A percentile compares a stretch with the other conserved stretches of the same genome.
Evolutionary conservation across 306 rosid species (phyloP).

Genomic region (Amphicarpaea edgeworthii): DNA sequence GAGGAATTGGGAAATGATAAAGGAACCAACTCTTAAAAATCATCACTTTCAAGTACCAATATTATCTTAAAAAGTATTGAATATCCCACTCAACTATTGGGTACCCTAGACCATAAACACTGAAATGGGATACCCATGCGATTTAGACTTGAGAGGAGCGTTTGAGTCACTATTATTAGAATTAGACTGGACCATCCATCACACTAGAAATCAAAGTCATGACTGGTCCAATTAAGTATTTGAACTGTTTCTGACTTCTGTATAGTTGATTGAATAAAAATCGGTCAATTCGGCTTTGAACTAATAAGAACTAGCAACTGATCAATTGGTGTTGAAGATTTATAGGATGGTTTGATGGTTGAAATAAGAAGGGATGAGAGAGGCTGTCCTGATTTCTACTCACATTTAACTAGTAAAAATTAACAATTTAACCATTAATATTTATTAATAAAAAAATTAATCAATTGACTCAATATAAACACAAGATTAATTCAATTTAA

Average conservation of each 20-base stretch:
- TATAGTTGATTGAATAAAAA: background rate
- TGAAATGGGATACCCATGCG: background rate
- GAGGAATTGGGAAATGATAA: background rate
- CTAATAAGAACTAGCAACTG: background rate
- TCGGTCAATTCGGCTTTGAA: background rate
- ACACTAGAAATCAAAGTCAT: slow-evolving; percentile 4
- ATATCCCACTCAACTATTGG: slow-evolving; percentile 7
- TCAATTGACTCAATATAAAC: too few species aligned
- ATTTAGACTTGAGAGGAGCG: background rate
- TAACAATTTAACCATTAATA: too few species aligned
- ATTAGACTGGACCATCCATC: background rate
- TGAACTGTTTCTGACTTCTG: background rate
- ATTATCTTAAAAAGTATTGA: too few species aligned
- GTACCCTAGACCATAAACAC: background rate
- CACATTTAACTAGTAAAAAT: too few species aligned
- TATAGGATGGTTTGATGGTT: too few species aligned
- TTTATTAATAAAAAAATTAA: too few species aligned
- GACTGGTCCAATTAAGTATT: background rate
- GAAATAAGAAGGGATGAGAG: too few species aligned
- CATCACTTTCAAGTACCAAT: too few species aligned
- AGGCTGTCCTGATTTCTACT: too few species aligned
- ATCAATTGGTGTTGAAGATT: too few species aligned
- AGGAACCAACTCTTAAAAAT: too few species aligned
- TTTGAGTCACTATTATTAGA: background rate
- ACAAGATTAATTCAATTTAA: too few species aligned